Percentiles rank a stretch among this genome's conserved stretches.
Evolutionary conservation across 768 basidiomycete genomes (phyloP).

Genomic region (Mycena polygramma): DNA sequence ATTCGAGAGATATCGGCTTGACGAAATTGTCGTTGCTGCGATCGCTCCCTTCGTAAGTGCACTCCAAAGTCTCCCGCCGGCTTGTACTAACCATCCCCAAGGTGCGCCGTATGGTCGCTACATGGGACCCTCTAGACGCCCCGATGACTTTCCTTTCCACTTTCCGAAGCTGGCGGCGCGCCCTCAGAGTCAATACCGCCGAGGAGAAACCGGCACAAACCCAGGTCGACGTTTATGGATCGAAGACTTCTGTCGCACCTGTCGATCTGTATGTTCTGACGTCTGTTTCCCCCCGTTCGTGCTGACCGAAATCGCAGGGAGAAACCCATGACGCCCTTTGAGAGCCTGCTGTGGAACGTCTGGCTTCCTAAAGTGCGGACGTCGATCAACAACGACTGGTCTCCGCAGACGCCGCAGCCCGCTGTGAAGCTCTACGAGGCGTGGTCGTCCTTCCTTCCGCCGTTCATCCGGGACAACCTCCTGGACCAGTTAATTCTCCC

Average conservation of each 20-base stretch:
- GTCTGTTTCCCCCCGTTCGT: conserved; percentile 1
- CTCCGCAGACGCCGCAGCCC: conserved; percentile 75
- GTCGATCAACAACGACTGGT: conserved; percentile 96
- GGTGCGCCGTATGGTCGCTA: conserved; percentile 78
- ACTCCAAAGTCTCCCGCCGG: neutral
- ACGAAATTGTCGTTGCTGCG: conserved; percentile 94
- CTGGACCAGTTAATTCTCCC: conserved; percentile 96
- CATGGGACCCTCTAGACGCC: conserved; percentile 89
- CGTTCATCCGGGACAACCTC: conserved; percentile 94
- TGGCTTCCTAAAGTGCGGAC: conserved; percentile 98
- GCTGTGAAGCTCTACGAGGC: conserved; percentile 88
- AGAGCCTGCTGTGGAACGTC: conserved; percentile 92
- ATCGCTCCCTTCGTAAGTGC: conserved; percentile 80
- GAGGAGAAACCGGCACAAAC: conserved; percentile 58
- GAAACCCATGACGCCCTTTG: conserved; percentile 92
- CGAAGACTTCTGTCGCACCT: conserved; percentile 48
- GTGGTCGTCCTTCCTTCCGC: conserved; percentile 90
- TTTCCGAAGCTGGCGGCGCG: conserved; percentile 78
- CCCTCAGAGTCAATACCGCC: conserved; percentile 67
- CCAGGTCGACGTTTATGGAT: conserved; percentile 72
- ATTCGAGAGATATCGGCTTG: conserved; percentile 83
- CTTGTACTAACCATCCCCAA: conserved; percentile 37
- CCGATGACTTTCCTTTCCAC: conserved; percentile 73
- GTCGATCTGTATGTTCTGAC: conserved; percentile 53
- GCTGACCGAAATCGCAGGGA: conserved; percentile 52